Base-by-base conservation (phyloP, 805 yeast species). In the Lachancea quebecensis region DNA sequence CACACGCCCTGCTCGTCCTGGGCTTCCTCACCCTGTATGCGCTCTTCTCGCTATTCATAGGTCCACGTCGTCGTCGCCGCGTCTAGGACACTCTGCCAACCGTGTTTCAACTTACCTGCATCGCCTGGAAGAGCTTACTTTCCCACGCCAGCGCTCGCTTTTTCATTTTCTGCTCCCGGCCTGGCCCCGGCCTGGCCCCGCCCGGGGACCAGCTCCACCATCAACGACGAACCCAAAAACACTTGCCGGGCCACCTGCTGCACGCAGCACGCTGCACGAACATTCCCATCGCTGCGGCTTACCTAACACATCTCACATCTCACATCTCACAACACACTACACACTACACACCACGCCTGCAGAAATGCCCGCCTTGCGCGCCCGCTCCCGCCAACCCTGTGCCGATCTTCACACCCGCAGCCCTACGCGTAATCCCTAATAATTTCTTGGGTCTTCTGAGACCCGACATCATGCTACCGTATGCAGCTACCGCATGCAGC, bases 21-120 rank as follows among this genome's bases (percentile, higher is more conserved):
- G 40, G 40, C 34, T 42, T 42, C 25, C 41, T 36, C 33, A 38
- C 39, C 21, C 40, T 42, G 38, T 35, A 42, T 12, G 28, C 42
- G 11, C 35, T 39, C 18, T 32, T 39, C 16, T 39, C 36, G 9
- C 28, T 18, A 15, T 14, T 32, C 41, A 39, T 39, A 9, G 32
- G 18, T 16, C 25, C n/a, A 36, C 34, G 34, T 31, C 15, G 34
- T 31, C 15, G 15, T n/a, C 15, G 15, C n/a, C 34, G 34, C 15
- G 15, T 12, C 15, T 31, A 14, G n/a, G 15, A 14, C 17, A 12
- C 18, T 11, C 18, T 12, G 15, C n/a, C 27, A 18, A n/a, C 39
- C 12, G 27, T 9, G 39, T 4, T 31, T 12, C n/a, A 6, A 4
- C 34, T 31, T 31, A 4, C 8, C 34, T 21, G 6, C 25, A 21